Conservation (phyloP, 345 rosid genomes). For the Hibiscus syriacus region DNA sequence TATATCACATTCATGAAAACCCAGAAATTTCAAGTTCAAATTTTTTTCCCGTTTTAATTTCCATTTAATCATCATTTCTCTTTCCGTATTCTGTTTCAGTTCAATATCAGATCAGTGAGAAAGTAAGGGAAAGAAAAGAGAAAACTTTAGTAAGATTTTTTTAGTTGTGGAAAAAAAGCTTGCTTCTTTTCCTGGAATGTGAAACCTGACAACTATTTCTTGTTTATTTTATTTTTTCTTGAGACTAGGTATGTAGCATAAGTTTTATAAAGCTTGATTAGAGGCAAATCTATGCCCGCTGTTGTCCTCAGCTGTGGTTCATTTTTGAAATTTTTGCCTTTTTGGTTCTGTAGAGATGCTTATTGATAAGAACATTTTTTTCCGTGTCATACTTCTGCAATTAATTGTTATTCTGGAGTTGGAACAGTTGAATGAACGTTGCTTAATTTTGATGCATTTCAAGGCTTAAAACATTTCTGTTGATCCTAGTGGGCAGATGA, state of each 20-base stretch:
- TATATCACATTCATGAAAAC: too few species aligned
- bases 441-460: conserved; percentile 1
- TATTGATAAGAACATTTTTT: neutral
- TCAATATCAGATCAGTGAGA: neutral
- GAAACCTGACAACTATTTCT: neutral
- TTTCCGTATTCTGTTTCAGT: neutral
- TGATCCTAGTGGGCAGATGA: conserved; percentile 33
- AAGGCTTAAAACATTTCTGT: conserved; percentile 3
- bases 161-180: neutral
- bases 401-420: neutral
- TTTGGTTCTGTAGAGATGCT: neutral
- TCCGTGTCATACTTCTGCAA: neutral
- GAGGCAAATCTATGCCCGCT: neutral
- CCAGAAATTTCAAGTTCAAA: neutral
- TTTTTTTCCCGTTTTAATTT: neutral
- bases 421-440: neutral
- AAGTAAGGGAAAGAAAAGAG: neutral
- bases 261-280: neutral
- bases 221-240: neutral
- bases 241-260: neutral
- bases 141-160: neutral
- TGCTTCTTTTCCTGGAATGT: neutral
- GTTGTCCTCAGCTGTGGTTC: neutral
- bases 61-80: neutral
- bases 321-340: neutral